Evolutionary conservation across 495 filamentous ascomycete species (phyloP), one percentile per base, ranked within the genome.

Genomic region (Xeromyces bisporus): DNA sequence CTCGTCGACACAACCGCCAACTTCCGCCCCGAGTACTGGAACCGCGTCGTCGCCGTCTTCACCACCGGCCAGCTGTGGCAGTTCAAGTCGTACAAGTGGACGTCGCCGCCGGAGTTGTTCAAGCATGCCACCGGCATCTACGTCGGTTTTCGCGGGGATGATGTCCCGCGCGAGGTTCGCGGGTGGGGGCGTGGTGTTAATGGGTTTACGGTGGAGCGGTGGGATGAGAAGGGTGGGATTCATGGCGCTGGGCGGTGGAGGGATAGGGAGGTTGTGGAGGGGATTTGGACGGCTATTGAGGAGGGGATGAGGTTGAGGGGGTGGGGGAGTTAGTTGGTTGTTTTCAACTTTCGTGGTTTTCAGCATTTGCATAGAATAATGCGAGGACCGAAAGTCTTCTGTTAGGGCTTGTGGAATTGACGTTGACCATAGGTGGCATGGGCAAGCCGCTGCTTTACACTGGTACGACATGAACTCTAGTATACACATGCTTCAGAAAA

Each of bases 1-100:
- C 72, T 99, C 14, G 87, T 94, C 31, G 89, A 99, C 48, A 74
- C 72, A 8, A 76, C 83, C 0, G 75, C 89, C 44, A 77, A 91
- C 54, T 99, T 99, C 65, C 89, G 89, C 51, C 89, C 89, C 1
- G 86, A 96, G 47, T 94, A 96, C 59, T 99, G 89, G 89, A 72
- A 75, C 35, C 75, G 91, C 12, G 80, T 99, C 7, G 89, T 96
- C 6, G 91, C 82, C 6, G 84, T 99, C 27, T 99, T 99, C 56
- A 99, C 89, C 0, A 99, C 89, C 6, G 89, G 89, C 14, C 89
- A 99, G 54, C 76, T 78, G 7, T 99, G 89, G 89, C 89, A 99
- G 53, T 99, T 96, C 59, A 92, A 93, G 57, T 77, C 74, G 28
- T 99, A 96, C 67, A 91, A 89, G 58, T 96, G 89, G 86, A 75